Percentiles rank a stretch among this genome's conserved stretches.
Evolutionary conservation across 805 yeast species (phyloP).

Genomic region (Blastobotrys mokoenaii): DNA sequence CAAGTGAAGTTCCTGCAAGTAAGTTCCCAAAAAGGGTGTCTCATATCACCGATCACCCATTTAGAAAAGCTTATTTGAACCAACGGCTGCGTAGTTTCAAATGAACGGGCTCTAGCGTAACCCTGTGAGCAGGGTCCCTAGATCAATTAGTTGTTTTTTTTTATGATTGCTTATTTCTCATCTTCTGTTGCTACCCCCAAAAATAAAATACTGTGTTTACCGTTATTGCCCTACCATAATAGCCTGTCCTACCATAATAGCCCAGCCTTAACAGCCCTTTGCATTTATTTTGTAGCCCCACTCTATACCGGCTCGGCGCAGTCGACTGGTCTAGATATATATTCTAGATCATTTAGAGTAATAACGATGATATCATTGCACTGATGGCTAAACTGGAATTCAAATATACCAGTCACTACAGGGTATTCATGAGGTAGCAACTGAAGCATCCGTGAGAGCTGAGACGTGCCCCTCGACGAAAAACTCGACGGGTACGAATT

Average conservation of each 20-base stretch:
- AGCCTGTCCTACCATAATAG: no score
- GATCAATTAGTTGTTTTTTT: conserved; percentile 4
- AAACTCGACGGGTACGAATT: conserved; percentile 1
- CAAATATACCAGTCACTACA: conserved; percentile 29
- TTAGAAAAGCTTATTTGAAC: no score
- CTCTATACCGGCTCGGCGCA: conserved; percentile 5
- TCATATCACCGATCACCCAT: no score
- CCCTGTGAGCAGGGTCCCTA: no score
- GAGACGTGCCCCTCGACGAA: conserved; percentile 3
- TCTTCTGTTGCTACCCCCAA: not conserved
- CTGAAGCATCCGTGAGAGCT: conserved; percentile 20
- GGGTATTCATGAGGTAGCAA: conserved; percentile 29
- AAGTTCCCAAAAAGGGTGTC: no score
- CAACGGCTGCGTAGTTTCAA: no score
- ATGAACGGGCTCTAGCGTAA: no score
- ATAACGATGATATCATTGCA: conserved; percentile 23
- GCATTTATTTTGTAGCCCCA: no score
- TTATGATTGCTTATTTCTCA: conserved; percentile 1
- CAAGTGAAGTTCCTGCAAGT: no score
- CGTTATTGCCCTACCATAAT: no score
- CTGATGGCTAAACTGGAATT: conserved; percentile 23
- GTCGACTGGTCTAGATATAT: conserved; percentile 22
- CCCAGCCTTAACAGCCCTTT: no score
- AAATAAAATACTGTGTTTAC: no score
- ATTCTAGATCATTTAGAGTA: conserved; percentile 28